phyloP scores from a whole-genome alignment of 2,329 filamentous ascomycete genomes.

The Didymella segeticola region DNA sequence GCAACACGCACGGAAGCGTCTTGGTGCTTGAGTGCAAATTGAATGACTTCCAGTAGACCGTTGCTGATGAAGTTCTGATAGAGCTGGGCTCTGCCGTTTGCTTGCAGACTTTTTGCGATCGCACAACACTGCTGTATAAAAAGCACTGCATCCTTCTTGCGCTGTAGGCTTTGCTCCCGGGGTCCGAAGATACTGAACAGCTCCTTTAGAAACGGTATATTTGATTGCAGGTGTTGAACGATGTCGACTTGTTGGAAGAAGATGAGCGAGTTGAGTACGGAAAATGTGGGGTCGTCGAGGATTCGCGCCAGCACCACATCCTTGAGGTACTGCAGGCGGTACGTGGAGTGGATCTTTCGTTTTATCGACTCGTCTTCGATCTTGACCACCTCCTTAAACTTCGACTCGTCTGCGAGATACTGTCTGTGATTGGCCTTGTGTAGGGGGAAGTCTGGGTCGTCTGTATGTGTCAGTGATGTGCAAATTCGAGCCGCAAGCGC shows the following conservation, averaged over 20 bases:
- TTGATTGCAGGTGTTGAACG: constrained; percentile 89
- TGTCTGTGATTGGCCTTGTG: constrained; percentile 98
- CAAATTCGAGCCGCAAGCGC: background rate
- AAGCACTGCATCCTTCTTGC: constrained; percentile 91
- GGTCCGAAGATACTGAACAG: constrained; percentile 85
- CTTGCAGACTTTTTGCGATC: constrained; percentile 93
- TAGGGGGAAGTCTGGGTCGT: constrained; percentile 95
- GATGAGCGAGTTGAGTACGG: constrained; percentile 94
- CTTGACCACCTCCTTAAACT: constrained; percentile 94
- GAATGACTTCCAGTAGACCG: constrained; percentile 87
- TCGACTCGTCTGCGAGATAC: constrained; percentile 85
- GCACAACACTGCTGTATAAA: constrained; percentile 97
- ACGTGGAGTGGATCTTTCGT: constrained; percentile 94
- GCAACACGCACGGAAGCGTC: constrained; percentile 88
- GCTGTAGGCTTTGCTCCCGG: constrained; percentile 67
- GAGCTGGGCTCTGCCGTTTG: constrained; percentile 77
- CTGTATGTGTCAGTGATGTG: constrained; percentile 43
- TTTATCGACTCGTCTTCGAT: constrained; percentile 84
- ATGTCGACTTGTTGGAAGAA: constrained; percentile 99
- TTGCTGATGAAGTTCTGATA: constrained; percentile 90
- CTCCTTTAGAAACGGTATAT: constrained; percentile 78
- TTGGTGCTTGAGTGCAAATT: constrained; percentile 84
- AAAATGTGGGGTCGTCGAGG: constrained; percentile 96
- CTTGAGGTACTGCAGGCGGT: constrained; percentile 94
- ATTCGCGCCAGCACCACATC: constrained; percentile 98